Evolutionary conservation across 495 filamentous ascomycete species (phyloP).

Genomic region (Podospora comata): DNA sequence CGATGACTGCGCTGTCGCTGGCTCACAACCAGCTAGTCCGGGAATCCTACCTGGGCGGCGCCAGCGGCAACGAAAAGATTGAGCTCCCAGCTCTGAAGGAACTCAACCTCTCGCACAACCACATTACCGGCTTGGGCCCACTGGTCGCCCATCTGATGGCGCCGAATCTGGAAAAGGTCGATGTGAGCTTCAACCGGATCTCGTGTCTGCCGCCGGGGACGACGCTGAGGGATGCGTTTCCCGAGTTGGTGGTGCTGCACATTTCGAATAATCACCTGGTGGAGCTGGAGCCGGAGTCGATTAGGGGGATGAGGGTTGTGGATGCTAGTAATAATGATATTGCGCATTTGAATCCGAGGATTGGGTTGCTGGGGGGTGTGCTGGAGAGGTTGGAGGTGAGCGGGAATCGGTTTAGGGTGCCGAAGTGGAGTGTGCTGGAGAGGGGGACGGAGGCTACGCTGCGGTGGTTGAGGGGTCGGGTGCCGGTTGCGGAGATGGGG

Average conservation of each 20-base stretch:
- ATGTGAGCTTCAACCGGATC: slow-evolving; percentile 77
- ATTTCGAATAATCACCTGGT: slow-evolving; percentile 73
- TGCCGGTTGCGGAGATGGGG: slow-evolving; percentile 63
- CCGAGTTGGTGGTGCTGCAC: slow-evolving; percentile 61
- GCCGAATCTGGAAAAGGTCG: slow-evolving; percentile 67
- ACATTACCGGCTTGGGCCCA: slow-evolving; percentile 61
- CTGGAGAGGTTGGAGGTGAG: slow-evolving; percentile 60
- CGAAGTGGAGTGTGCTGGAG: slow-evolving; percentile 79
- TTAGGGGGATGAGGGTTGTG: slow-evolving; percentile 70
- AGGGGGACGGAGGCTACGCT: slow-evolving; percentile 86
- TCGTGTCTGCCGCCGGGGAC: slow-evolving; percentile 59
- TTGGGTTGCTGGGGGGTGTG: slow-evolving; percentile 68
- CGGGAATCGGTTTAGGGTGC: slow-evolving; percentile 81
- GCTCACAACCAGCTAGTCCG: slow-evolving; percentile 72
- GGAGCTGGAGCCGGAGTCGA: slow-evolving; percentile 66
- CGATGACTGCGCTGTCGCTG: slow-evolving; percentile 71
- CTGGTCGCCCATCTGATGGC: slow-evolving; percentile 63
- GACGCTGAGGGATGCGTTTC: slow-evolving; percentile 53
- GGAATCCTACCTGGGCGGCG: slow-evolving; percentile 50
- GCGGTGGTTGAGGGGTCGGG: slow-evolving; percentile 74
- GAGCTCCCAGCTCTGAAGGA: slow-evolving; percentile 69
- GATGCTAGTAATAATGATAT: slow-evolving; percentile 85
- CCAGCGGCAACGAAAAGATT: slow-evolving; percentile 48
- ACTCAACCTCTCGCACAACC: slow-evolving; percentile 68
- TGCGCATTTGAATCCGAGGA: slow-evolving; percentile 65